These are phyloP conservation scores for Microthlaspi erraticum DNA, from an alignment of 345 rosid species.

Conservation along the genomic window DNA sequence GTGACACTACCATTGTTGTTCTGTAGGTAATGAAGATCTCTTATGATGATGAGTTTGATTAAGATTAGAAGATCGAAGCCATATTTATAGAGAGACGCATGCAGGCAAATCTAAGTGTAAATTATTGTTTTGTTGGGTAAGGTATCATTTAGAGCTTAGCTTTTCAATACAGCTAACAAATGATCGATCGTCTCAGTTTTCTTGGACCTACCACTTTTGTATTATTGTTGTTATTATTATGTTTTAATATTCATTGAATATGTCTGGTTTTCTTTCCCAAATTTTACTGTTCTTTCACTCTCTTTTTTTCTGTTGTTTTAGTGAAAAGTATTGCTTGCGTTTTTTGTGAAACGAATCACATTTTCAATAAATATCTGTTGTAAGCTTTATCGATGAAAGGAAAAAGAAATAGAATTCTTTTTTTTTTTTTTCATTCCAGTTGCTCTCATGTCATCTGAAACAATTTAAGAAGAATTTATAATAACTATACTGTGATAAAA, in stretches of 20 bases:
- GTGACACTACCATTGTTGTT: slow-evolving; percentile 27
- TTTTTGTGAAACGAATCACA: neutral
- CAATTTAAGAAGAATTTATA: neutral
- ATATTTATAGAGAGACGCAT: slow-evolving; percentile 29
- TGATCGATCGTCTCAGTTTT: slow-evolving; percentile 32
- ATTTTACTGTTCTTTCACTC: slow-evolving; percentile 33
- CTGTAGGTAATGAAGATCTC: neutral
- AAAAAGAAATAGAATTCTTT: too few relatives aligned
- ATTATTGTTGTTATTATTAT: slow-evolving; percentile 41
- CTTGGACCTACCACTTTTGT: slow-evolving; percentile 44
- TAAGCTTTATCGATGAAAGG: too few relatives aligned
- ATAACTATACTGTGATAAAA: slow-evolving; percentile 7
- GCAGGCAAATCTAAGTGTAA: neutral
- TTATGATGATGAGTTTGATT: slow-evolving; percentile 29
- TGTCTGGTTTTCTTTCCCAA: slow-evolving; percentile 14
- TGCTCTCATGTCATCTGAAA: neutral
- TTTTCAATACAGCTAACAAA: slow-evolving; percentile 43
- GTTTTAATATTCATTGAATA: slow-evolving; percentile 25
- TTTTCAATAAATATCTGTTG: neutral
- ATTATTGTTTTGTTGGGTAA: slow-evolving; percentile 25
- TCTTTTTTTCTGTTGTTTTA: slow-evolving; percentile 3
- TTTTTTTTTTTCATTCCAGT: too few relatives aligned
- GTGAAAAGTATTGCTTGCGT: neutral
- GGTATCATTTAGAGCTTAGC: slow-evolving; percentile 40
- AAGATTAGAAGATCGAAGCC: slow-evolving; percentile 6